Evolutionary conservation across 441 rosid genomes (phyloP).

Genomic region (Rhodomyrtus psidioides): DNA sequence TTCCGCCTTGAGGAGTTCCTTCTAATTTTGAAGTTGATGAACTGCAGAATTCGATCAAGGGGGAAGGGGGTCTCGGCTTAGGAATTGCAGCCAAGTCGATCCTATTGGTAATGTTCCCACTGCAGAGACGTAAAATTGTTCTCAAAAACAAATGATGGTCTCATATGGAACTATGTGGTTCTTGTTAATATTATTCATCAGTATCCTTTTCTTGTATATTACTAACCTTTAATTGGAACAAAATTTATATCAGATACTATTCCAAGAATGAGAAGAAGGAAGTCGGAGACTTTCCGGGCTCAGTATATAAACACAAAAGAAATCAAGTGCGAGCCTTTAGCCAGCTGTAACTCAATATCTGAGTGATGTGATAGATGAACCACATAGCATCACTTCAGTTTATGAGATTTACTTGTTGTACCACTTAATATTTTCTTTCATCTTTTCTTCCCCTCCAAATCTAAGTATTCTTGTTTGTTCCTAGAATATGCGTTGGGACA

Average conservation of each 20-base stretch:
- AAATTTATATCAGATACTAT: conserved; percentile 32
- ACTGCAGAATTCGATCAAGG: conserved; percentile 17
- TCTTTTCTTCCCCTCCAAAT: not conserved
- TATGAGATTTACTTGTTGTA: not conserved
- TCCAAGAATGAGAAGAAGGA: conserved; percentile 52
- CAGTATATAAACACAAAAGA: conserved; percentile 85
- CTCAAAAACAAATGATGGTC: not conserved
- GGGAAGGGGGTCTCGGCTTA: conserved; percentile 3
- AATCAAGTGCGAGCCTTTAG: conserved; percentile 44
- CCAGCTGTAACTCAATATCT: not conserved
- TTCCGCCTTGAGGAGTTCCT: not conserved
- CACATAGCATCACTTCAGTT: not conserved
- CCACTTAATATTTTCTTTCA: not conserved
- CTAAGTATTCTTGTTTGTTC: not conserved
- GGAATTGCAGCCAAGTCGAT: conserved; percentile 18
- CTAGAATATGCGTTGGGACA: conserved; percentile 70
- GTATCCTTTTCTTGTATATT: not conserved
- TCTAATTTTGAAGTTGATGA: not conserved
- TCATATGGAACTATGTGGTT: not conserved
- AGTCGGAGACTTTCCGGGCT: conserved; percentile 80
- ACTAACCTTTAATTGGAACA: not conserved
- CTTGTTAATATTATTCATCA: not conserved
- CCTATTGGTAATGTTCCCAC: conserved; percentile 21
- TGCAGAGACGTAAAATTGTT: not conserved
- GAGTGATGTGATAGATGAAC: not conserved